Evolutionary conservation across 176 grass and related monocot species (phyloP).

Genomic region (Carex cristatella): DNA sequence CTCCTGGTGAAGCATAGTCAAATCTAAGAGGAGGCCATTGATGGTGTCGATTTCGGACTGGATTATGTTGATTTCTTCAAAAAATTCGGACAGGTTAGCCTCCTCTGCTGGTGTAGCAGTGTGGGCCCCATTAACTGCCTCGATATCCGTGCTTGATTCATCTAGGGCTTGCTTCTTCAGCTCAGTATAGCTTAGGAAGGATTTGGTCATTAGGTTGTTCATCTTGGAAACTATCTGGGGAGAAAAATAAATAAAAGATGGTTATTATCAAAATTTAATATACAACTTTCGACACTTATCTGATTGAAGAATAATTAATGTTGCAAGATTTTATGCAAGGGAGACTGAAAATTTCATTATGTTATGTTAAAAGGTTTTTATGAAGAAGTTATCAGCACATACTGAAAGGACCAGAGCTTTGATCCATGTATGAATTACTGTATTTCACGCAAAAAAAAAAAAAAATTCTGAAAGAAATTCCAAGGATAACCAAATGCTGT

Average conservation of each 20-base stretch:
- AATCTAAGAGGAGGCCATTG: conserved; percentile 30
- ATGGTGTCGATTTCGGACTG: conserved; percentile 32
- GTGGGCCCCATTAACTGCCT: neutral
- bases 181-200: conserved; percentile 18
- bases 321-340: neutral
- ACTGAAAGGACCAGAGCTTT: conserved; percentile 6
- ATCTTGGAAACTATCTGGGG: conserved; percentile 12
- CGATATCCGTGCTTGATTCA: conserved; percentile 6
- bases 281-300: neutral
- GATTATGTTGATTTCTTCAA: conserved; percentile 29
- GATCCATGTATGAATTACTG: neutral
- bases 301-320: neutral
- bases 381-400: neutral
- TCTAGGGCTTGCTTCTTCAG: conserved; percentile 23
- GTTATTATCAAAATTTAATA: neutral
- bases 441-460: neutral
- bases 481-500: neutral
- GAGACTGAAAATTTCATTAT: neutral
- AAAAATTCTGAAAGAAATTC: neutral
- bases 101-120: conserved; percentile 7
- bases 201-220: conserved; percentile 32
- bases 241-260: neutral
- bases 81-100: conserved; percentile 24
- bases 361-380: neutral
- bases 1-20: conserved; percentile 29